Conservation (phyloP, 2,329 filamentous ascomycete species). For the Metarhizium sp. region DNA sequence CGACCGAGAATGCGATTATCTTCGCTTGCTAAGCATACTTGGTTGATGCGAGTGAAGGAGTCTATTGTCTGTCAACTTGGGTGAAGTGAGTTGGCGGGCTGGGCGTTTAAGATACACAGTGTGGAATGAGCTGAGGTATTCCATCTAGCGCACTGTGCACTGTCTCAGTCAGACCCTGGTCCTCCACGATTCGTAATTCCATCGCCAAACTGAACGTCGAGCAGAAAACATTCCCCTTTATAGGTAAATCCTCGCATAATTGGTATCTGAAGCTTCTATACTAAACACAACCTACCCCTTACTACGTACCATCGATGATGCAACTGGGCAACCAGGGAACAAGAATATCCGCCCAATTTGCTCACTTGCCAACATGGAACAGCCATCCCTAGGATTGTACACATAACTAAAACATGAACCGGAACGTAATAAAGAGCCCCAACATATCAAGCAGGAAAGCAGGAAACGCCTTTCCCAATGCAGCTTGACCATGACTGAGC, state of each 20-base stretch:
- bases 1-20: no score
- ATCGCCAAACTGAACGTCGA: no score
- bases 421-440: not conserved
- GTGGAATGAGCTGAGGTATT: no score
- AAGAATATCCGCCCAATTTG: not conserved
- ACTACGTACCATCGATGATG: not conserved
- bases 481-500: not conserved
- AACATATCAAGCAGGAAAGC: not conserved
- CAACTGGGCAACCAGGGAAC: not conserved
- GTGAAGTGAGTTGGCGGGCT: not conserved
- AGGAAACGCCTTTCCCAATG: not conserved
- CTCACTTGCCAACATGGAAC: not conserved
- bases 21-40: not conserved
- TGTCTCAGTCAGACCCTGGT: no score
- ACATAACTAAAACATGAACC: not conserved
- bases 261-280: not conserved
- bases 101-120: not conserved
- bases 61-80: not conserved
- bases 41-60: not conserved
- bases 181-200: no score
- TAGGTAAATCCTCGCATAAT: not conserved
- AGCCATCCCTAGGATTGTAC: not conserved
- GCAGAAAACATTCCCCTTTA: no score
- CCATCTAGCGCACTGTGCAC: no score
- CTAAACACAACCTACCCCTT: not conserved